phyloP scores from a whole-genome alignment of 2,329 filamentous ascomycete genomes.

The Dothistroma pini region DNA sequence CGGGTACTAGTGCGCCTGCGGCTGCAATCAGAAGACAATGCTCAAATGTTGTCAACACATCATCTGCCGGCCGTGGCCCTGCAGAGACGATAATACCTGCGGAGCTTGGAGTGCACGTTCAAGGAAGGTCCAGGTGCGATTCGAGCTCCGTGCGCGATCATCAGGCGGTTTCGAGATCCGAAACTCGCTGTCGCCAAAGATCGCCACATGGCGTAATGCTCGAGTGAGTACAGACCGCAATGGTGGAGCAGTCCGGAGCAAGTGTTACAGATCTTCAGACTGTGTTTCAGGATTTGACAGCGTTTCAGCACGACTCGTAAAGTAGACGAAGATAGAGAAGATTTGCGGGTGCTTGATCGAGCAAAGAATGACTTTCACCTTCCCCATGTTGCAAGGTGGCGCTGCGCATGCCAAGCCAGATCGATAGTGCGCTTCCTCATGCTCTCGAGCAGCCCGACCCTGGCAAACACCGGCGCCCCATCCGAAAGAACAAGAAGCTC shows the following conservation, averaged over 20 bases:
- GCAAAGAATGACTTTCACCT: background rate
- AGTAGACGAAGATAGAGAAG: background rate
- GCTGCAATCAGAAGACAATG: background rate
- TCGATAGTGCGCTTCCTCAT: background rate
- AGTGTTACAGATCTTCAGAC: conserved; percentile 6
- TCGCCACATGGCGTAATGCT: background rate
- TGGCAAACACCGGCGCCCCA: background rate
- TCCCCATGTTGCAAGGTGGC: background rate
- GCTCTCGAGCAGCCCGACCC: background rate
- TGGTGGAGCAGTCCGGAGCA: conserved; percentile 1
- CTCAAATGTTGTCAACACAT: background rate
- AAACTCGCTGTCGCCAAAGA: background rate
- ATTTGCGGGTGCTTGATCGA: conserved; percentile 1
- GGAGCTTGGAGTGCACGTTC: background rate
- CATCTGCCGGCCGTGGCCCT: background rate
- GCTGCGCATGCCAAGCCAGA: background rate
- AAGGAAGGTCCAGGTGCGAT: background rate
- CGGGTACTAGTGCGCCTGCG: background rate
- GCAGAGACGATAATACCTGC: no score
- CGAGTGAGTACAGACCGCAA: background rate
- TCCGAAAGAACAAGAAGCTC: background rate
- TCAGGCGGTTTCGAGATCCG: background rate
- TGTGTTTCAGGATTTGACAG: conserved; percentile 6
- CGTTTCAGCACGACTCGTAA: conserved; percentile 2
- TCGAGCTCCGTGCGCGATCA: background rate